Conservation (phyloP, 495 filamentous ascomycete species). For the Evernia prunastri region DNA sequence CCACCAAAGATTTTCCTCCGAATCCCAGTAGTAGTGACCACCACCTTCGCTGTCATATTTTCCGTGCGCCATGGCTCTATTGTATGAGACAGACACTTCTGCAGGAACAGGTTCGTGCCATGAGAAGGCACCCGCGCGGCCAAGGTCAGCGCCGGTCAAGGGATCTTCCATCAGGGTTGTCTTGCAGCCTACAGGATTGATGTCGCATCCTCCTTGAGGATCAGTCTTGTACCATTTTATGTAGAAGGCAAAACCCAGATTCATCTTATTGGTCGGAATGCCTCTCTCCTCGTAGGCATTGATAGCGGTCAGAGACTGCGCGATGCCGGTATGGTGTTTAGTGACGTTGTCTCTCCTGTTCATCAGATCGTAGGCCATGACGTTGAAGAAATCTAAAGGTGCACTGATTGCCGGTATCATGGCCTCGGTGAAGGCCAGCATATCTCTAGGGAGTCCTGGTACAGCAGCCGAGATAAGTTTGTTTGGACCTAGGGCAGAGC, state of each 20-base stretch:
- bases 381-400: conserved; percentile 66
- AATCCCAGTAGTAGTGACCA: conserved; percentile 66
- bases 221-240: conserved; percentile 64
- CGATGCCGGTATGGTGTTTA: conserved; percentile 58
- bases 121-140: conserved; percentile 55
- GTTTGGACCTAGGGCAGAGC: conserved; percentile 50
- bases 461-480: conserved; percentile 66
- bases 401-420: conserved; percentile 57
- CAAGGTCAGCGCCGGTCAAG: conserved; percentile 55
- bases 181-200: conserved; percentile 53
- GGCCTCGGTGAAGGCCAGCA: conserved; percentile 64
- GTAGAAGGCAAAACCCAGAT: conserved; percentile 72
- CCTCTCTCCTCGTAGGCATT: conserved; percentile 56
- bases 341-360: conserved; percentile 66
- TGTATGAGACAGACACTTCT: conserved; percentile 42
- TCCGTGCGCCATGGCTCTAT: conserved; percentile 48
- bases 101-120: conserved; percentile 48
- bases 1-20: conserved; percentile 58
- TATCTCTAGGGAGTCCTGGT: conserved; percentile 59
- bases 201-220: conserved; percentile 39
- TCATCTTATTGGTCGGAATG: conserved; percentile 49
- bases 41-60: conserved; percentile 52
- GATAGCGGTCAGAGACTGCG: conserved; percentile 47
- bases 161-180: conserved; percentile 59
- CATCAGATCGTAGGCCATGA: conserved; percentile 78